Evolutionary conservation across 371 early-diverging fungal genomes (phyloP), one percentile per base, ranked within the genome.

Genomic region (Mortierella sp.): DNA sequence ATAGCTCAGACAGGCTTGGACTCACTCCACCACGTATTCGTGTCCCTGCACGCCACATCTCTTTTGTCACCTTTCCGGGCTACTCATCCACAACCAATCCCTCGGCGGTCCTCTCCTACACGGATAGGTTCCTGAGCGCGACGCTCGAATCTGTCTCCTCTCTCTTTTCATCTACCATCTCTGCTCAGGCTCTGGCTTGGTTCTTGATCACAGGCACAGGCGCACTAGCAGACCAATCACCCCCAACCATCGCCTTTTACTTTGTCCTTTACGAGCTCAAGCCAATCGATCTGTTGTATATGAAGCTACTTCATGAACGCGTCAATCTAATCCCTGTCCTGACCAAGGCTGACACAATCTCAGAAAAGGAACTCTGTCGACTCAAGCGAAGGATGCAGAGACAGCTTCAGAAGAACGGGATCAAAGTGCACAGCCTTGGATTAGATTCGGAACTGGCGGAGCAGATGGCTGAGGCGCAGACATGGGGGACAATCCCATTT

Each of bases 251-350:
- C 47, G 79, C 79, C 14, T 79, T 79, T 51, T 79, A 79, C 28
- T 79, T 79, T 64, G 79, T 79, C 23, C 73, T 79, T n/a, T 79
- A 79, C 30, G 79, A 79, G 30, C 67, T 79, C 47, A 79, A 79
- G 51, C 79, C 79, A 9, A 52, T 79, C 30, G 79, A 79, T 51
- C 72, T 79, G 19, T 53, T 79, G 14, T 79, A 79, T 53, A 79
- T 79, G 79, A 79, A 73, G 47, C 57, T 79, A 46, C 56, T 79
- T 23, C 79, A 79, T 28, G 79, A 79, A 43, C 68, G 72, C 19
- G 73, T 79, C 51, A 72, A 72, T 29, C 29, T 79, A 30, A 66
- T 79, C 9, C 79, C 79, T 7, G 60, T 79, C 48, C 60, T 79
- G 43, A 69, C 73, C 56, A 79, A 79, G 29, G 57, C 73, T 4